Conservation (phyloP, 352 stramenopile species). For the Phytophthora cactorum region DNA sequence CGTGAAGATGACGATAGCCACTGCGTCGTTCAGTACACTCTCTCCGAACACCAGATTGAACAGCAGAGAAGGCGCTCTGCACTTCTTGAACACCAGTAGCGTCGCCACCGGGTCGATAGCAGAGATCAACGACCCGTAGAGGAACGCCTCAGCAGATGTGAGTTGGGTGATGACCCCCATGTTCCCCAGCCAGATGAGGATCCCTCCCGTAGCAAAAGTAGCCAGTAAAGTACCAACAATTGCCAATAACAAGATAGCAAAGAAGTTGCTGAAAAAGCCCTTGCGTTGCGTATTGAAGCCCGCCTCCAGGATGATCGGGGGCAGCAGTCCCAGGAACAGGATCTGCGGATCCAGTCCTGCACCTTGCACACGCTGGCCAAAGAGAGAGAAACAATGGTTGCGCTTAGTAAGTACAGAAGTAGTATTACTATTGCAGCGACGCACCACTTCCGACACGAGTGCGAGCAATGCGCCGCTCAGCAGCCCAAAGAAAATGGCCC, state of each 20-base stretch:
- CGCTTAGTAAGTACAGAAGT: too few species aligned
- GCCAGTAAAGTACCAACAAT: slow-evolving; percentile 57
- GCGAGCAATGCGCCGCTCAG: slow-evolving; percentile 50
- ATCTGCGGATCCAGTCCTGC: slow-evolving; percentile 65
- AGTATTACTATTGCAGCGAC: neutral
- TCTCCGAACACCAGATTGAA: slow-evolving; percentile 96
- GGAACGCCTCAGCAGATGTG: slow-evolving; percentile 82
- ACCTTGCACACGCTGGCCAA: slow-evolving; percentile 41
- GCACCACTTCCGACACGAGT: slow-evolving; percentile 48
- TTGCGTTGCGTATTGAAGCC: slow-evolving; percentile 73
- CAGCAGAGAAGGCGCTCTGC: slow-evolving; percentile 70
- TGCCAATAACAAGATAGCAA: slow-evolving; percentile 48
- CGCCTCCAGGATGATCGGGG: slow-evolving; percentile 70
- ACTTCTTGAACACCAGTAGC: slow-evolving; percentile 91
- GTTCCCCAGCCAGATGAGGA: slow-evolving; percentile 54
- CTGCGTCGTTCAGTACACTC: slow-evolving; percentile 91
- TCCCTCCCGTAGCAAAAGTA: slow-evolving; percentile 56
- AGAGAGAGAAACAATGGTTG: neutral
- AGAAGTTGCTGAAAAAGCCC: slow-evolving; percentile 65
- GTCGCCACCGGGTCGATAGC: slow-evolving; percentile 93
- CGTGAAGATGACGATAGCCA: slow-evolving; percentile 86
- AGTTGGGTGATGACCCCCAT: slow-evolving; percentile 64
- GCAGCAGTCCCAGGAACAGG: slow-evolving; percentile 65
- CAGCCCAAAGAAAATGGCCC: slow-evolving; percentile 66
- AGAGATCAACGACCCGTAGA: slow-evolving; percentile 92